phyloP scores from a whole-genome alignment of 257 asterid species.

The Rhazya stricta region DNA sequence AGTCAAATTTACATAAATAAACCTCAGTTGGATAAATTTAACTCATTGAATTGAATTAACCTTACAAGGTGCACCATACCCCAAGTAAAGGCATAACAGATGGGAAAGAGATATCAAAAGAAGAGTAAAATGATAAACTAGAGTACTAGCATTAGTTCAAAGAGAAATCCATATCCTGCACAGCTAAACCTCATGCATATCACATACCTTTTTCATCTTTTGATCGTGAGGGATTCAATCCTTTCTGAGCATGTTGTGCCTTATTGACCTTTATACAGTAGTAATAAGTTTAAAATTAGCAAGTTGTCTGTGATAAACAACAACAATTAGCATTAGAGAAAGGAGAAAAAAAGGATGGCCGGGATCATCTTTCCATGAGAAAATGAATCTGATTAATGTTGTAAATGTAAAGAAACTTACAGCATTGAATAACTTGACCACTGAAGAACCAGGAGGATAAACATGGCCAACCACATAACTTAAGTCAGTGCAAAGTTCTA shows the following conservation, averaged over 20 bases:
- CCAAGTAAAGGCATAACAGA: background rate
- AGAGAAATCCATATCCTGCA: background rate
- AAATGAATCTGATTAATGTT: background rate
- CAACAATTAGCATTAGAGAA: background rate
- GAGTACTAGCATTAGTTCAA: background rate
- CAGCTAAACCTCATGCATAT: background rate
- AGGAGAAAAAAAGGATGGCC: background rate
- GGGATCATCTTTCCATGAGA: background rate
- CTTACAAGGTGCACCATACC: background rate
- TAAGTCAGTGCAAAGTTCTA: conserved; percentile 9
- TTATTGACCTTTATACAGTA: conserved; percentile 62
- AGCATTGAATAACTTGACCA: conserved; percentile 95
- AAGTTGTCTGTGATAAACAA: background rate
- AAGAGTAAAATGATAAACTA: background rate
- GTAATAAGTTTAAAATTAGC: conserved; percentile 16
- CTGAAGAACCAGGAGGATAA: conserved; percentile 36
- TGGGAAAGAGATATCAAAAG: background rate
- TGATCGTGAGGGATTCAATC: conserved; percentile 69
- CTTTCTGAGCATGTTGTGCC: conserved; percentile 88
- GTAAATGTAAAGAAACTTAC: conserved; percentile 44
- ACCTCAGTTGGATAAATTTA: background rate
- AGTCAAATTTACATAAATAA: conserved; percentile 1
- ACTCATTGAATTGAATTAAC: background rate
- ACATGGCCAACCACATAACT: conserved; percentile 13
- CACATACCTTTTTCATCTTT: conserved; percentile 79